Evolutionary conservation across 805 yeast species (phyloP), one percentile per base, ranked within the genome.

Genomic region (Candida peoriensis): DNA sequence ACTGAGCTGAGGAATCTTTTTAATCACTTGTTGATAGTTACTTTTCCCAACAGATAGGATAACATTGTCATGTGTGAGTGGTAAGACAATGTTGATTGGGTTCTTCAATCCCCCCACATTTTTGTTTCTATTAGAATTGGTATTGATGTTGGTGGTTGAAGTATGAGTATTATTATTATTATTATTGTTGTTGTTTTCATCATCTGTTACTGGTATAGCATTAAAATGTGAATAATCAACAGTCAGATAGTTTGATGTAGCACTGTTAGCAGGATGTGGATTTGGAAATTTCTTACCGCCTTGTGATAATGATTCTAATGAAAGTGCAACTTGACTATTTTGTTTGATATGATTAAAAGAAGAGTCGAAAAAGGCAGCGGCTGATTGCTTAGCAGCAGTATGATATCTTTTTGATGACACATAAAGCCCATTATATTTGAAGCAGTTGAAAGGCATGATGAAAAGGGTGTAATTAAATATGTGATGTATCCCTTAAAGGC

Each of bases 361-460:
- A 19, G 64, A 61, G 36, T 63, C 20, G 33, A 64, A 64, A 41
- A 64, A 64, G 7, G 64, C 48, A 2, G 61, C 37, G 27, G 56
- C 37, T 24, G 60, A 39, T 34, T 57, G 57, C 28, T 60, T 52
- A 1, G 55, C 54, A n/a, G 57, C 52, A 13, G 61, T 48, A 39
- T 57, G 63, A 39, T 57, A 59, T 28, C 64, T 51, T 47, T 63
- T 62, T 18, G 65, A 53, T 21, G 53, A 39, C 24, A 31, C 20
- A 32, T 54, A 54, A 29, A 63, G 50, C 43, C 60, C 63, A 43
- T 64, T 63, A 42, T 54, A 54, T 44, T 61, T 64, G 50, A 64
- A 57, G 33, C 63, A 59, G 51, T 58, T 63, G 55, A 66, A 65
- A 10, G 63, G 66, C 64, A 64, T 63, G 17, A 42, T 46, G 32